phyloP scores from a whole-genome alignment of 2,329 filamentous ascomycete genomes.

The Cryoendolithus antarcticus region DNA sequence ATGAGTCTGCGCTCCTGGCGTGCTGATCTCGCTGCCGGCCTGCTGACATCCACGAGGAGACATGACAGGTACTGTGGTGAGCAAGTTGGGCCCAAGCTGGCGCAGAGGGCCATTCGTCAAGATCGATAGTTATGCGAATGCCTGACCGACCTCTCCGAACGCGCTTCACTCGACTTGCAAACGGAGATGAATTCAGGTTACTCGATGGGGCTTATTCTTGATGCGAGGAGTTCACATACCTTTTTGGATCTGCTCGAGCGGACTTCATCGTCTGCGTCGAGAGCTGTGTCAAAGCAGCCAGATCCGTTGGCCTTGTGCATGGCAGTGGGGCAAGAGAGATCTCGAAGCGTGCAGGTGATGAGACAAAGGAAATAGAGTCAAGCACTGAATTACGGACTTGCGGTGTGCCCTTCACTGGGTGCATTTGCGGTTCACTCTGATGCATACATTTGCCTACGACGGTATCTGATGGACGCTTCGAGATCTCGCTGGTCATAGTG shows the following conservation, averaged over 20 bases:
- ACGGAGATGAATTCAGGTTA: slow-evolving; percentile 48
- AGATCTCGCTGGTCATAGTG: slow-evolving; percentile 1
- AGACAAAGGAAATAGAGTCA: slow-evolving; percentile 91
- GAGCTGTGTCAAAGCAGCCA: slow-evolving; percentile 55
- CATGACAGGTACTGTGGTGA: slow-evolving; percentile 21
- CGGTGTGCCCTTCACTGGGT: slow-evolving; percentile 37
- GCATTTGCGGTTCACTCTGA: slow-evolving; percentile 21
- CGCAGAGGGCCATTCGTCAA: slow-evolving; percentile 67
- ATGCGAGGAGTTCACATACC: slow-evolving; percentile 65
- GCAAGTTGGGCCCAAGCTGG: slow-evolving; percentile 32
- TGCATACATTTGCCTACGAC: slow-evolving; percentile 30
- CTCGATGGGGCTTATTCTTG: slow-evolving; percentile 99
- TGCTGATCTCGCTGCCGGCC: slow-evolving; percentile 22
- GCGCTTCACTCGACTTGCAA: slow-evolving; percentile 12
- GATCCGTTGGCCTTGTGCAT: slow-evolving; percentile 32
- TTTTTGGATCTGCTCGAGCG: slow-evolving; percentile 33
- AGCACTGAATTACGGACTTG: slow-evolving; percentile 60
- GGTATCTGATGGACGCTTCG: slow-evolving; percentile 33
- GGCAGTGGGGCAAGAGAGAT: slow-evolving; percentile 12
- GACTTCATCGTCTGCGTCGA: slow-evolving; percentile 26
- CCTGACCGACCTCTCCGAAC: slow-evolving; percentile 23
- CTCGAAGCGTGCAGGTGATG: slow-evolving; percentile 61
- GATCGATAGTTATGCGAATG: slow-evolving; percentile 99
- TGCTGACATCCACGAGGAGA: slow-evolving; percentile 23
- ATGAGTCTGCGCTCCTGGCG: slow-evolving; percentile 58